These are phyloP conservation scores for Yamadazyma sp. DNA, from an alignment of 805 yeast species.

Conservation along the genomic window DNA sequence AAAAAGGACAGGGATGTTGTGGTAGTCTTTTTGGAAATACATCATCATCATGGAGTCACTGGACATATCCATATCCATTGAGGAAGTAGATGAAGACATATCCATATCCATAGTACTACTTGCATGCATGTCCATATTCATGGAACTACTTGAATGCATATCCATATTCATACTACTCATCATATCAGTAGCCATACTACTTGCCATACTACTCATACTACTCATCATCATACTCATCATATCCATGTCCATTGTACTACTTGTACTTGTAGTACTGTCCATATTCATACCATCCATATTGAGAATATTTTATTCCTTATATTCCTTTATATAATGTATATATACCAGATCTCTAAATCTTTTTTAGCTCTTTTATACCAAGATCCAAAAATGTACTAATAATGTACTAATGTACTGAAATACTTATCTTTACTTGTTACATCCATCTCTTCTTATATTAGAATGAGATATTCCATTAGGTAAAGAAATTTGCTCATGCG, in stretches of 20 bases:
- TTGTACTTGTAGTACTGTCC: constrained; percentile 1
- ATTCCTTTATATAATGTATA: no score
- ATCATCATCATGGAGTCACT: constrained; percentile 47
- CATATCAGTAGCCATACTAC: no score
- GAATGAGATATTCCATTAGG: no score
- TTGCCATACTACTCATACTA: background rate
- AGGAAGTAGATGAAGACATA: constrained; percentile 7
- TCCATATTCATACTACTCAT: constrained; percentile 1
- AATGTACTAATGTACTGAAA: no score
- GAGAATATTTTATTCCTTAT: no score
- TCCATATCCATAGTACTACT: background rate
- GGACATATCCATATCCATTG: constrained; percentile 14
- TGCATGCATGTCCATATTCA: constrained; percentile 3
- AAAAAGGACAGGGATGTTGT: constrained; percentile 63
- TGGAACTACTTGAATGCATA: background rate
- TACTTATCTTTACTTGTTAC: no score
- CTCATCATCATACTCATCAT: constrained; percentile 1
- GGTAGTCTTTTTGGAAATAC: constrained; percentile 50
- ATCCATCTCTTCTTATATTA: no score
- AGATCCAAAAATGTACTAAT: no score
- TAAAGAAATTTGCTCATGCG: constrained; percentile 8
- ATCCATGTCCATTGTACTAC: no score
- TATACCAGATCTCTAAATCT: no score
- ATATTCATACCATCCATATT: background rate
- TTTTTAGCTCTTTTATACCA: no score